Evolutionary conservation across 805 yeast species (phyloP).

Genomic region (Kluyveromyces siamensis): DNA sequence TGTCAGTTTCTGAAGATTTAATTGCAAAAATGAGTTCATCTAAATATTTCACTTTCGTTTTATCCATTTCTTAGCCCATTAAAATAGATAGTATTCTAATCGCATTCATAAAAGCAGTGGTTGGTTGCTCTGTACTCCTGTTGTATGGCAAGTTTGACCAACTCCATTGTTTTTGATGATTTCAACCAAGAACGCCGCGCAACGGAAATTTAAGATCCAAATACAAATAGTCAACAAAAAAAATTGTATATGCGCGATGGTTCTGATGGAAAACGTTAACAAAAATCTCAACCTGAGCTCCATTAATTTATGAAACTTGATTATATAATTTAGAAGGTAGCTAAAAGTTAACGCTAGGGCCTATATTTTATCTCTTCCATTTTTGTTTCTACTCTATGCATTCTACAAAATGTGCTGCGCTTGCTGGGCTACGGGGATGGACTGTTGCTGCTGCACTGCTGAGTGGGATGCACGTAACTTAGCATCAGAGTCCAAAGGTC

Average conservation of each 20-base stretch:
- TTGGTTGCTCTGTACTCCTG: no score
- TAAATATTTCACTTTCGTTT: constrained; percentile 15
- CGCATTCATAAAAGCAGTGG: no score
- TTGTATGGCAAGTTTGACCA: no score
- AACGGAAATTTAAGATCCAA: background rate
- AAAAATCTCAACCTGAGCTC: background rate
- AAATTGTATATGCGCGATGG: background rate
- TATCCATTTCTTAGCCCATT: background rate
- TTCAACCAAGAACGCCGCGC: background rate
- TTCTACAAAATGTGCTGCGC: background rate
- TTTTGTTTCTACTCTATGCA: background rate
- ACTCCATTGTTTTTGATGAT: background rate
- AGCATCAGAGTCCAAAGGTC: constrained; percentile 49
- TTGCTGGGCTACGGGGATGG: constrained; percentile 14
- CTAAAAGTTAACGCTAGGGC: background rate
- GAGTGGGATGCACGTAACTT: constrained; percentile 27
- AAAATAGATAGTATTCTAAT: no score
- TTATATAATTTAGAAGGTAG: background rate
- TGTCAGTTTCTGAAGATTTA: constrained; percentile 9
- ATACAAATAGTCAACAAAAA: background rate
- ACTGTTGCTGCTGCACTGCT: constrained; percentile 20
- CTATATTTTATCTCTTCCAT: no score
- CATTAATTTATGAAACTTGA: background rate
- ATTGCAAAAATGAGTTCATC: constrained; percentile 24
- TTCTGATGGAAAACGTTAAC: background rate